These are phyloP conservation scores for Pogostemon cablin DNA, from an alignment of 257 asterid species.

Conservation along the genomic window DNA sequence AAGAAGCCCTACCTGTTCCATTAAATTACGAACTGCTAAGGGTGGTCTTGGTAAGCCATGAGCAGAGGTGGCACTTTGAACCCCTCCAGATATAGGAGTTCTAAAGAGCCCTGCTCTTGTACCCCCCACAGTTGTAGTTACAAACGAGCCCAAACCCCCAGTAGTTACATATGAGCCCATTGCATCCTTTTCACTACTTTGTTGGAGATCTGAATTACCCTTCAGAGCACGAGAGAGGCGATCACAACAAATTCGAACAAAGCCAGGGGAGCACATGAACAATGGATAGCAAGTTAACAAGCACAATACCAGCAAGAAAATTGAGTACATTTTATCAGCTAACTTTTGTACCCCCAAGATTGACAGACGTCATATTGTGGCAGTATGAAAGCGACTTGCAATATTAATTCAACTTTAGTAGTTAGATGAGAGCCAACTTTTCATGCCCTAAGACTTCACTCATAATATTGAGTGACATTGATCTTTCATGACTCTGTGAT, in stretches of 20 bases:
- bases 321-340: neutral
- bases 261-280: slow-evolving; percentile 24
- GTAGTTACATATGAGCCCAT: slow-evolving; percentile 43
- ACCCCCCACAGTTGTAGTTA: slow-evolving; percentile 63
- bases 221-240: slow-evolving; percentile 70
- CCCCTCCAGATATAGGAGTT: slow-evolving; percentile 98
- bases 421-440: neutral
- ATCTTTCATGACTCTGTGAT: neutral
- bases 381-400: slow-evolving; percentile 3
- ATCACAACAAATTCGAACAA: slow-evolving; percentile 57
- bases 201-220: slow-evolving; percentile 60
- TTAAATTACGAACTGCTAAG: slow-evolving; percentile 92
- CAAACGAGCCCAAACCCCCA: slow-evolving; percentile 39
- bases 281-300: neutral
- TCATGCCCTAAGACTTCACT: neutral
- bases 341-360: neutral
- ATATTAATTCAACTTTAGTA: neutral
- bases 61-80: slow-evolving; percentile 96
- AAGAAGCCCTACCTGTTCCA: slow-evolving; percentile 79
- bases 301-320: slow-evolving; percentile 6
- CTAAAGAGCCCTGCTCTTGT: slow-evolving; percentile 96
- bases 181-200: slow-evolving; percentile 39
- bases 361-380: neutral
- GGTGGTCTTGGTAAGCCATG: slow-evolving; percentile 96
- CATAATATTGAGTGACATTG: neutral